Evolutionary conservation across 805 yeast species (phyloP), one percentile per base, ranked within the genome.

Genomic region (Myxozyma sirexii): DNA sequence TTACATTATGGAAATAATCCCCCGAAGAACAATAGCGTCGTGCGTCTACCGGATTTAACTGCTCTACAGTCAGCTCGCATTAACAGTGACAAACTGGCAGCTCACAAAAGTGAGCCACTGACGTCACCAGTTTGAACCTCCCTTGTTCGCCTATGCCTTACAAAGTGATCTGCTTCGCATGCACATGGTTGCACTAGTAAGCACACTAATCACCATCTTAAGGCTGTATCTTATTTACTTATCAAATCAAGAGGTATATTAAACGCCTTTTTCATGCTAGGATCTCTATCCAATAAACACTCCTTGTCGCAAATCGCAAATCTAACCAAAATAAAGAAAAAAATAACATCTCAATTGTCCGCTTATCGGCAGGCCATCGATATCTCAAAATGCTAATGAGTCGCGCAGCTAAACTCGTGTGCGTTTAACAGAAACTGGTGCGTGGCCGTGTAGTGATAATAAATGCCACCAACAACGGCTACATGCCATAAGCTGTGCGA

Each of bases 401-500:
- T 42, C 54, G 65, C 26, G 45, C 67, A 65, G 55, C 65, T 37
- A 26, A 70, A 66, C 29, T 54, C 63, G 54, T 64, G 35, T 2
- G 77, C 77, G 5, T 76, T 77, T 50, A 77, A 78, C 64, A 85
- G 85, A 88, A 92, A 86, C 58, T 83, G 85, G 62, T 90, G 76
- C 39, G 90, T 77, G 13, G 96, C 93, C 57, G 79, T 78, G 74
- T 92, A 94, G 73, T 93, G 98, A 33, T 96, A 96, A 43, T 88
- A 73, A n/a, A 90, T 84, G 1, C 99, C 99, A 26, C 88, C 79
- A 17, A 94, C 81, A 31, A 94, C 99, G 70, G 88, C 90, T 12
- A 90, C 72, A 75, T 93, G 99, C 99, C 99, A 93, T 31, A 93
- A 77, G 69, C 91, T 92, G 73, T 93, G 99, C 38, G 97, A 89